Percentiles rank a stretch among this genome's conserved stretches.
These are phyloP conservation scores for Venustampulla echinocandica DNA, from an alignment of 495 filamentous ascomycete genomes.

Conservation along the genomic window DNA sequence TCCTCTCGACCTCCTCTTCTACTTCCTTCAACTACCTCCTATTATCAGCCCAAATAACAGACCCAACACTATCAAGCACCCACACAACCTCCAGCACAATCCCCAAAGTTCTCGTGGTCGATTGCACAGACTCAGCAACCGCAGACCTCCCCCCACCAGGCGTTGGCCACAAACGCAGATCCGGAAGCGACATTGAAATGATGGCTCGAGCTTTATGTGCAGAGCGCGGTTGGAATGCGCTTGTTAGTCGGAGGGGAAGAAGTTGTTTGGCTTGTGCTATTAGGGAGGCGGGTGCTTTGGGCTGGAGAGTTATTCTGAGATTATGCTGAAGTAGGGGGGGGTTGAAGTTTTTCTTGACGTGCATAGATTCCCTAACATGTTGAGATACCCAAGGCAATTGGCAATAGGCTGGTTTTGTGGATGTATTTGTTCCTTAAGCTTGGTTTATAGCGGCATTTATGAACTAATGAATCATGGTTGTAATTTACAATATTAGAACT, in stretches of 20 bases:
- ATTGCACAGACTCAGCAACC: constrained; percentile 30
- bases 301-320: constrained; percentile 56
- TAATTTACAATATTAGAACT: too few relatives aligned
- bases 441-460: too few relatives aligned
- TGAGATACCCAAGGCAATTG: background rate
- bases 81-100: constrained; percentile 16
- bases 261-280: constrained; percentile 62
- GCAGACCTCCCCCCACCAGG: background rate
- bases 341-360: background rate
- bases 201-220: constrained; percentile 62
- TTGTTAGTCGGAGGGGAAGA: constrained; percentile 55
- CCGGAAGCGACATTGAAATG: constrained; percentile 50
- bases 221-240: constrained; percentile 56
- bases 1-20: constrained; percentile 28
- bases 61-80: constrained; percentile 1
- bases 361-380: background rate
- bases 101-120: constrained; percentile 38
- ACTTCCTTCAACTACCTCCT: constrained; percentile 13
- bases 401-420: too few relatives aligned
- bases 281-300: constrained; percentile 58
- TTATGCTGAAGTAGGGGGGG: constrained; percentile 34
- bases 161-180: constrained; percentile 19
- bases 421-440: too few relatives aligned
- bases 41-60: background rate
- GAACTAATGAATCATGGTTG: too few relatives aligned